phyloP scores from a whole-genome alignment of 75 land plant species.

The Pinus taeda region DNA sequence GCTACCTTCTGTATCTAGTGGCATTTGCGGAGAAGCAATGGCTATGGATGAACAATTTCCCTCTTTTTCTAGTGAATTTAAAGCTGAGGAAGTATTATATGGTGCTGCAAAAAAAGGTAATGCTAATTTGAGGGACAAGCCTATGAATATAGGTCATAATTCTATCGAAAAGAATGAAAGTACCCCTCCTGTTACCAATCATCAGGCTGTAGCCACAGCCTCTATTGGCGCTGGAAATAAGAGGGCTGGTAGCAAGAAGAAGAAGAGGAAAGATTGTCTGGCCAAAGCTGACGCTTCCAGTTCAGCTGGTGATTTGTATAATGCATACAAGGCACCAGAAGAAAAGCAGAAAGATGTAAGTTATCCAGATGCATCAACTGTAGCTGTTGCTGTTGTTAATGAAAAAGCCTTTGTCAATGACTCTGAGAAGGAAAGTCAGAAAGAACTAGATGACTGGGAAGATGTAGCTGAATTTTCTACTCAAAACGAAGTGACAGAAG shows the following conservation, averaged over 20 bases:
- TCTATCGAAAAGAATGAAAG: background rate
- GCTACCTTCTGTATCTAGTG: background rate
- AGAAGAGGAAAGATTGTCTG: conserved; percentile 52
- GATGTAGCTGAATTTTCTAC: conserved; percentile 68
- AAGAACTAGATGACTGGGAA: conserved; percentile 91
- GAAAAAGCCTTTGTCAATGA: conserved; percentile 11
- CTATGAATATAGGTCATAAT: background rate
- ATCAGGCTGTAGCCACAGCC: background rate
- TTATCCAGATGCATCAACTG: conserved; percentile 12
- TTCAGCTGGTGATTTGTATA: conserved; percentile 77
- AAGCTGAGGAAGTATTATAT: background rate
- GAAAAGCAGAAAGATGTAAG: conserved; percentile 46
- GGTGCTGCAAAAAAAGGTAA: background rate
- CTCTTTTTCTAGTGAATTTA: background rate
- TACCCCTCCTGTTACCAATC: background rate
- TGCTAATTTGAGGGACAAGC: conserved; percentile 1
- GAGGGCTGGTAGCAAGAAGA: conserved; percentile 8
- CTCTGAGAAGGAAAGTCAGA: conserved; percentile 32
- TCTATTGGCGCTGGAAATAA: background rate
- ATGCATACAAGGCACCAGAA: conserved; percentile 89
- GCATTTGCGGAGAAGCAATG: background rate
- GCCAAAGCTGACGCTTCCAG: conserved; percentile 93
- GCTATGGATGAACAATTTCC: background rate
- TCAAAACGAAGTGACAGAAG: background rate
- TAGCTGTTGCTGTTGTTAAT: conserved; percentile 7